phyloP scores from a whole-genome alignment of 306 rosid species.

The Psophocarpus tetragonolobus region DNA sequence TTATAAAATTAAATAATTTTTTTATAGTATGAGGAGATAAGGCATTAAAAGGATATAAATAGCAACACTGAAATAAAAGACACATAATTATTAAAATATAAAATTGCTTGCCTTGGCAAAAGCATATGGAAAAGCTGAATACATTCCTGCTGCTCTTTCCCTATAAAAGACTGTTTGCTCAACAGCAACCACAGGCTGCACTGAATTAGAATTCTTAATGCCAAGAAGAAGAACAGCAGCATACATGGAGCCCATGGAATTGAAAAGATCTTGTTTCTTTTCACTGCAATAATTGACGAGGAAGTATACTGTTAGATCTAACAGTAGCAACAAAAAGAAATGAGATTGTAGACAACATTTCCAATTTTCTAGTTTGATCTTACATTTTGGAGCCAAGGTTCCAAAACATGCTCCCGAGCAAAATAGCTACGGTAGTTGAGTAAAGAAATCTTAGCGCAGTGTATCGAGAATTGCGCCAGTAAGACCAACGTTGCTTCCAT shows the following conservation, averaged over 20 bases:
- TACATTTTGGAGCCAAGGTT: constrained; percentile 66
- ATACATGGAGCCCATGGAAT: constrained; percentile 70
- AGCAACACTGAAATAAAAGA: neutral
- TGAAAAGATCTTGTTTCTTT: constrained; percentile 48
- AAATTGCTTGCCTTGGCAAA: constrained; percentile 52
- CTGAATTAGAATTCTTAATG: constrained; percentile 42
- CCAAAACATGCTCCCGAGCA: constrained; percentile 70
- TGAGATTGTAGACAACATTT: constrained; percentile 21
- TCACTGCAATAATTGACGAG: constrained; percentile 30
- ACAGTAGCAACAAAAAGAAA: neutral
- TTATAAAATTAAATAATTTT: no score
- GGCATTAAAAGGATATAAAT: neutral
- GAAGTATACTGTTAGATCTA: constrained; percentile 10
- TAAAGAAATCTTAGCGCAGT: constrained; percentile 49
- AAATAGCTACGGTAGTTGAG: constrained; percentile 37
- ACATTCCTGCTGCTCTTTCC: constrained; percentile 70
- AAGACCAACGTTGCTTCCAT: constrained; percentile 68
- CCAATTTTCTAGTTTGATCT: constrained; percentile 20
- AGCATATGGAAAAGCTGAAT: constrained; percentile 65
- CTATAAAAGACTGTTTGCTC: constrained; percentile 61
- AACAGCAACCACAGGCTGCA: constrained; percentile 53
- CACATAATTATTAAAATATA: neutral
- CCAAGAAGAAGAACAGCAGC: constrained; percentile 58
- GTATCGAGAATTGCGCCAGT: constrained; percentile 61
- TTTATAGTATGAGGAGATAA: no score